phyloP scores from a whole-genome alignment of 257 asterid genomes.

The Solanum habrochaites region DNA sequence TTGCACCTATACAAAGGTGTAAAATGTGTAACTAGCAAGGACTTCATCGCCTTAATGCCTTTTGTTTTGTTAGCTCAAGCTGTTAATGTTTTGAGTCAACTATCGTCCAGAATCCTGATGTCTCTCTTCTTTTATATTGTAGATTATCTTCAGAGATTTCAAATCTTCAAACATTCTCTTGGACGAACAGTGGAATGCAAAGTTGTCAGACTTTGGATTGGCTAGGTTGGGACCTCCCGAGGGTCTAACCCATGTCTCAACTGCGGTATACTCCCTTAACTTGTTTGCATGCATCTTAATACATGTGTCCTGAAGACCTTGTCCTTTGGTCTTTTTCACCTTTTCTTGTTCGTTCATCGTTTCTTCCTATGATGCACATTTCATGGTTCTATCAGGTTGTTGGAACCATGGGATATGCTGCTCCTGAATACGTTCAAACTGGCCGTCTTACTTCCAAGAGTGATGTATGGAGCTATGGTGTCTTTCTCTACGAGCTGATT shows the following conservation, averaged over 20 bases:
- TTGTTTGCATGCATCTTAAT: not conserved
- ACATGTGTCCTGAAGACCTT: not conserved
- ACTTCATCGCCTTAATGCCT: not conserved
- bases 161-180: constrained; percentile 40
- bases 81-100: not conserved
- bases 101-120: not conserved
- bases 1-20: not conserved
- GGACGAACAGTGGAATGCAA: constrained; percentile 38
- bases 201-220: constrained; percentile 42
- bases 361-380: not conserved
- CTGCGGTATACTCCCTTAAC: constrained; percentile 26
- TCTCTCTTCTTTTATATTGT: not conserved
- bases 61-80: not conserved
- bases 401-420: constrained; percentile 94
- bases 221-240: constrained; percentile 46
- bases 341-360: not conserved
- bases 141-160: constrained; percentile 42
- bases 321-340: not conserved
- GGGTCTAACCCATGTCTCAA: constrained; percentile 41
- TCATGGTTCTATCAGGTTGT: constrained; percentile 44
- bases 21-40: not conserved
- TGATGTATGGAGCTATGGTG: constrained; percentile 95
- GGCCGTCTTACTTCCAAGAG: constrained; percentile 88
- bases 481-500: constrained; percentile 82
- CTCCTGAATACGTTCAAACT: constrained; percentile 88